A percentile compares a stretch with the other conserved stretches of the same genome.
These are phyloP conservation scores for Persicaria maculosa DNA, from an alignment of 148 eudicot species.

Conservation along the genomic window DNA sequence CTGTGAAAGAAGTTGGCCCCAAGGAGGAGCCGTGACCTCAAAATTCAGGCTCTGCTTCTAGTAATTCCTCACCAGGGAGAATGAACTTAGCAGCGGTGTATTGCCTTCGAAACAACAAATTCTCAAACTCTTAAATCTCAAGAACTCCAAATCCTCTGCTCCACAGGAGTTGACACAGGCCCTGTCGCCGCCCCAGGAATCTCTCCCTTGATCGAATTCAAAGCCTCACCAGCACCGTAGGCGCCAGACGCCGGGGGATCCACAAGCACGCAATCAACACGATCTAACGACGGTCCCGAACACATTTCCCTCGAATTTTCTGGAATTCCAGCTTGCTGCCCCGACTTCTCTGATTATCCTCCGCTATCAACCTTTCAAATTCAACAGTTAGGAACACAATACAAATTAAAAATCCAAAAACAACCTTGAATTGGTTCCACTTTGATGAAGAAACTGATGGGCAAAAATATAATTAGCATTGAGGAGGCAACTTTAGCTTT, in stretches of 20 bases:
- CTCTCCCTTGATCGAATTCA: slow-evolving; percentile 24
- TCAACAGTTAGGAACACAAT: no score
- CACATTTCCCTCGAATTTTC: slow-evolving; percentile 51
- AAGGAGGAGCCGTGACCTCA: slow-evolving; percentile 41
- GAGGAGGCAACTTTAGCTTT: no score
- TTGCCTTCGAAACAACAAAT: slow-evolving; percentile 24
- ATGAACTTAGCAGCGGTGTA: slow-evolving; percentile 34
- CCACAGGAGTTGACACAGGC: slow-evolving; percentile 28
- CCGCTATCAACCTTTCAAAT: slow-evolving; percentile 40
- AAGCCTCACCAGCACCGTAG: slow-evolving; percentile 21
- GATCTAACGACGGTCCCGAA: slow-evolving; percentile 32
- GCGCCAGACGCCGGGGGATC: slow-evolving; percentile 29
- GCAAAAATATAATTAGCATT: no score
- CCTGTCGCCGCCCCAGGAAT: slow-evolving; percentile 13
- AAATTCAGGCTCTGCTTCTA: slow-evolving; percentile 31
- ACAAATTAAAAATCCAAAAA: no score
- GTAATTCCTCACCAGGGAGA: slow-evolving; percentile 31
- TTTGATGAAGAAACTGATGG: no score
- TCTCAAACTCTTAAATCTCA: not conserved
- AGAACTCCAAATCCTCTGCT: slow-evolving; percentile 10
- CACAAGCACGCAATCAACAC: slow-evolving; percentile 20
- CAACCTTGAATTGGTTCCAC: no score
- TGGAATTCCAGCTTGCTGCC: slow-evolving; percentile 17
- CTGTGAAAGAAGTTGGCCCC: slow-evolving; percentile 81
- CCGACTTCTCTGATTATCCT: slow-evolving; percentile 33